Evolutionary conservation across 2,329 filamentous ascomycete species (phyloP).

Genomic region (Ophiostoma sp.): DNA sequence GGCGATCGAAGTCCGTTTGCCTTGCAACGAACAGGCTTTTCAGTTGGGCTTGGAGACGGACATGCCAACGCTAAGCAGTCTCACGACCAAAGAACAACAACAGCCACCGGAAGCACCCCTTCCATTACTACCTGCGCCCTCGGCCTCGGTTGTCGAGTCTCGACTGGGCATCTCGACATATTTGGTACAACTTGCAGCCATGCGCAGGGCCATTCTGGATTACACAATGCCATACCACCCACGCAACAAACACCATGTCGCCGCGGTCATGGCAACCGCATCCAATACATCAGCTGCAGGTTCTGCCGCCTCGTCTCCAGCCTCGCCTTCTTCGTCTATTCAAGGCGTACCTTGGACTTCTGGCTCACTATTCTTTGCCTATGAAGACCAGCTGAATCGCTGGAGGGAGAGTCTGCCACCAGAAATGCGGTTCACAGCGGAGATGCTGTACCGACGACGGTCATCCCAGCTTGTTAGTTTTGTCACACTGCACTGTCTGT

Average conservation of each 20-base stretch:
- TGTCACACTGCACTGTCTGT: slow-evolving; percentile 22
- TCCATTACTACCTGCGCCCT: background rate
- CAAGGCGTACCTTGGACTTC: background rate
- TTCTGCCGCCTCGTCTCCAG: background rate
- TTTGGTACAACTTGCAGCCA: slow-evolving; percentile 12
- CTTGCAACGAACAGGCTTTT: slow-evolving; percentile 22
- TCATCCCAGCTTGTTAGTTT: slow-evolving; percentile 21
- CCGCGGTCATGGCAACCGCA: background rate
- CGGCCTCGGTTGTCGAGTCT: background rate
- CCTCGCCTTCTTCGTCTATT: background rate
- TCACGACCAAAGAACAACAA: background rate
- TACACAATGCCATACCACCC: slow-evolving; percentile 22
- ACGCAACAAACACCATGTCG: slow-evolving; percentile 12
- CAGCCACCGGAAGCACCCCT: background rate
- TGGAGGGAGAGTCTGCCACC: slow-evolving; percentile 9
- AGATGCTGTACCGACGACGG: slow-evolving; percentile 17
- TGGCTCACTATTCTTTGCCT: slow-evolving; percentile 10
- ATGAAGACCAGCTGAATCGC: slow-evolving; percentile 12
- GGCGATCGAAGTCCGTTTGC: slow-evolving; percentile 4
- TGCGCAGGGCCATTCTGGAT: slow-evolving; percentile 17
- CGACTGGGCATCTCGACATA: slow-evolving; percentile 15
- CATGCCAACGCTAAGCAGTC: slow-evolving; percentile 6
- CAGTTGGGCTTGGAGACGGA: slow-evolving; percentile 19
- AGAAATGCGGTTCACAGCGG: slow-evolving; percentile 11
- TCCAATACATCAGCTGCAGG: background rate